phyloP scores from a whole-genome alignment of 805 yeast genomes.

The Hyphopichia homilentoma region DNA sequence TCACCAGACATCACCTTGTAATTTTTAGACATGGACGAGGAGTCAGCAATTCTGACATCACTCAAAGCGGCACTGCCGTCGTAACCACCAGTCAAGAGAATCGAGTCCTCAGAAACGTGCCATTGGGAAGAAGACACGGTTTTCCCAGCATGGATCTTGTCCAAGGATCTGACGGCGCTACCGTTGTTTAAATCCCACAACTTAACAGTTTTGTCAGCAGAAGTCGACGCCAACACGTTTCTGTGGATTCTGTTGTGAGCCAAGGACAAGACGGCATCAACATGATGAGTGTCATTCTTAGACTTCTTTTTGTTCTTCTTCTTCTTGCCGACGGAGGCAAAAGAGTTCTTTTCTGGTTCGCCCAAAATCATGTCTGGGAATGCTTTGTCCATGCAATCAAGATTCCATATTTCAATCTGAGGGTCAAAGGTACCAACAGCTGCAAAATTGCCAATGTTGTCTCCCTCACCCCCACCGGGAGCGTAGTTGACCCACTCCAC shows the following conservation, averaged over 20 bases:
- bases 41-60: slow-evolving; percentile 77
- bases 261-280: slow-evolving; percentile 88
- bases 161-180: slow-evolving; percentile 73
- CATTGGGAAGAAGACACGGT: slow-evolving; percentile 84
- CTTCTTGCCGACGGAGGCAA: slow-evolving; percentile 37
- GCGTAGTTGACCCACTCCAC: slow-evolving; percentile 89
- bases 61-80: slow-evolving; percentile 78
- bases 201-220: slow-evolving; percentile 93
- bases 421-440: slow-evolving; percentile 98
- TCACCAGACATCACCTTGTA: slow-evolving; percentile 65
- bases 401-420: slow-evolving; percentile 94
- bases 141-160: slow-evolving; percentile 68
- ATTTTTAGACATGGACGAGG: slow-evolving; percentile 52
- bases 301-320: slow-evolving; percentile 51
- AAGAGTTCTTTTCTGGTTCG: slow-evolving; percentile 50
- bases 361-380: slow-evolving; percentile 94
- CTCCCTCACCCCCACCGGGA: slow-evolving; percentile 45
- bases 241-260: slow-evolving; percentile 79
- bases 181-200: slow-evolving; percentile 86
- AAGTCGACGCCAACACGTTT: slow-evolving; percentile 85
- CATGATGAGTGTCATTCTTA: slow-evolving; percentile 74
- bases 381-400: slow-evolving; percentile 88
- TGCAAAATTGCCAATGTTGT: slow-evolving; percentile 79
- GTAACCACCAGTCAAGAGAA: slow-evolving; percentile 88
- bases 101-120: slow-evolving; percentile 65